These are phyloP conservation scores for Ceratobasidium sp. DNA, from an alignment of 1,284 basidiomycete genomes.

Conservation along the genomic window DNA sequence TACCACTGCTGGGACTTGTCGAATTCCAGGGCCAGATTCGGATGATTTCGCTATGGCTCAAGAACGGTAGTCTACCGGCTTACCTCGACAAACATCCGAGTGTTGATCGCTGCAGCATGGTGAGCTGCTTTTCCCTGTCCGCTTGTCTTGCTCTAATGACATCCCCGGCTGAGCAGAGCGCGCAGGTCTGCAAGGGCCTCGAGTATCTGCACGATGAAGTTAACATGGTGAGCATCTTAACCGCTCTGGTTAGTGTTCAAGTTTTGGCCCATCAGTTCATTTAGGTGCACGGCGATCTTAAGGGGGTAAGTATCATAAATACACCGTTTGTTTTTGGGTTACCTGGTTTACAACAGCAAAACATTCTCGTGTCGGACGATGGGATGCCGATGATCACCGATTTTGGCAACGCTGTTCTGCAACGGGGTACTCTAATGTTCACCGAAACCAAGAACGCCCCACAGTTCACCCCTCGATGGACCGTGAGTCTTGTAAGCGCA, in stretches of 20 bases:
- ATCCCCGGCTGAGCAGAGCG: neutral
- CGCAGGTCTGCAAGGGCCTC: neutral
- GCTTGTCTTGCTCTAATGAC: neutral
- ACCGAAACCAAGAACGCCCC: neutral
- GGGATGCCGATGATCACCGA: slow-evolving; percentile 1
- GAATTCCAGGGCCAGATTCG: neutral
- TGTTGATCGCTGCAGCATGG: neutral
- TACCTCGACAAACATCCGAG: neutral
- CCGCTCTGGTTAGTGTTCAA: no score
- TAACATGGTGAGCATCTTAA: neutral
- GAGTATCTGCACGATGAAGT: neutral
- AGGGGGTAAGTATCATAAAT: neutral
- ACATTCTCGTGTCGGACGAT: neutral
- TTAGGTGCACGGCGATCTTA: slow-evolving; percentile 17
- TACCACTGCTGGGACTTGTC: neutral
- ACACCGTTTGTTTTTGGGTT: neutral
- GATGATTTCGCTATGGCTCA: slow-evolving; percentile 10
- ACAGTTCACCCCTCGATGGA: neutral
- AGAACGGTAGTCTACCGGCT: slow-evolving; percentile 3
- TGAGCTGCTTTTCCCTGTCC: neutral
- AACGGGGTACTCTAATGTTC: neutral
- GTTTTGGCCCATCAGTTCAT: neutral
- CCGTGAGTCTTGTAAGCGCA: neutral
- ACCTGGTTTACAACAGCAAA: neutral
- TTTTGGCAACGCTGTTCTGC: slow-evolving; percentile 1